Conservation (phyloP, 2,329 filamentous ascomycete species). For the Verruconis gallopava region DNA sequence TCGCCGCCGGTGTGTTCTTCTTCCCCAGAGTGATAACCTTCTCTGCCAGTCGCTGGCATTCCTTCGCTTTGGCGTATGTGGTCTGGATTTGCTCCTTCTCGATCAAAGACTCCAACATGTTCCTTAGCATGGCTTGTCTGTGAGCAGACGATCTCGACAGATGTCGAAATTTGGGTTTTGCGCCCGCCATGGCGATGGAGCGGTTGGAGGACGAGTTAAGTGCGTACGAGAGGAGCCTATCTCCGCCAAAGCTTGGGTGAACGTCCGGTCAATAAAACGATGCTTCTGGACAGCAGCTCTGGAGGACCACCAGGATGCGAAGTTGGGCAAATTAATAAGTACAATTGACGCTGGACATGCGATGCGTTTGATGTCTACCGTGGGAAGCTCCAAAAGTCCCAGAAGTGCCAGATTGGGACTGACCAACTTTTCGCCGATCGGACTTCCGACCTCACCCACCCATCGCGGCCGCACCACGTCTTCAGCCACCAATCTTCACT, state of each 20-base stretch:
- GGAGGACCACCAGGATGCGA: too few relatives aligned
- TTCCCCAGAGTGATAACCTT: constrained; percentile 91
- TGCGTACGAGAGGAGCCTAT: too few relatives aligned
- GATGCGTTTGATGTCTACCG: too few relatives aligned
- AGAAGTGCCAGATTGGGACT: background rate
- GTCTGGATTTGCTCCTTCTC: constrained; percentile 87
- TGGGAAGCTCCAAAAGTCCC: too few relatives aligned
- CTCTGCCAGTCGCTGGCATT: constrained; percentile 85
- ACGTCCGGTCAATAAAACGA: too few relatives aligned
- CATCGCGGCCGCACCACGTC: background rate
- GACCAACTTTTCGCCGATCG: too few relatives aligned
- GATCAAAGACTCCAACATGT: constrained; percentile 90
- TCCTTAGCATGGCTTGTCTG: constrained; percentile 82
- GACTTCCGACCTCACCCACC: background rate
- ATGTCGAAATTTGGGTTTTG: constrained; percentile 76
- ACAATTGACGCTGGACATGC: too few relatives aligned
- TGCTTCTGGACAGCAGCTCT: too few relatives aligned
- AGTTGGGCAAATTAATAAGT: too few relatives aligned
- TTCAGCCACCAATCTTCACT: background rate
- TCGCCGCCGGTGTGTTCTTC: constrained; percentile 74
- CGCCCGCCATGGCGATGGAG: constrained; percentile 61
- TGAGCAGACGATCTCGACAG: constrained; percentile 76
- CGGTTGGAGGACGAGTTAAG: background rate
- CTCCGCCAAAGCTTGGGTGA: too few relatives aligned
- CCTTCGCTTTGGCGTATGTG: constrained; percentile 93